Base-by-base conservation (phyloP, 495 filamentous ascomycete genomes). In the Penicillium paxilli region DNA sequence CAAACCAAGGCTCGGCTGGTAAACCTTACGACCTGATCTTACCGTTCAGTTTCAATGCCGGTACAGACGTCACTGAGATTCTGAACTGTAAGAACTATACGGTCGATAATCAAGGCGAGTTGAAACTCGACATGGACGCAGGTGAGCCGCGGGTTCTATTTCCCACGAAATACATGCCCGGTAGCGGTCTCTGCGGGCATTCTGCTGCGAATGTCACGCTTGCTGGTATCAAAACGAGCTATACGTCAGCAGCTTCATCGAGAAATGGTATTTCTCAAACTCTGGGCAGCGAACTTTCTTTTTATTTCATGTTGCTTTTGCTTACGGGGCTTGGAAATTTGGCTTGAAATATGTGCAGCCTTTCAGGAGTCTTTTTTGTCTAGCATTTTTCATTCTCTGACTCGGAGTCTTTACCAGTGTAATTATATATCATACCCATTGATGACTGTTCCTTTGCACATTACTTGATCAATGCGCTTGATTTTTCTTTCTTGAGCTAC, bases 101-200 rank as follows among this genome's bases (percentile, higher is more conserved):
- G 1, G 69, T 75, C 12, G 71, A 77, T 49, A 58, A 66, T 10
- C 48, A 55, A n/a, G 85, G 82, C 0, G 63, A 62, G 25, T 48
- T 88, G 3, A 52, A 50, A 5, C 64, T 84, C 0, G 55, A 58
- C 16, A 79, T 86, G 66, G 62, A 67, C 14, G 58, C 67, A 4
- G 82, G 83, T 0, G 51, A 80, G 55, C 81, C 83, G 4, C 70
- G 71, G 32, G 76, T 87, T 4, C 71, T 80, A 17, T 77, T 58
- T 41, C 67, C 70, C 2, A 52, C 49, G 1, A 12, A 62, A 3
- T 42, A 62, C 22, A 63, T 77, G 64, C 37, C 48, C 2, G 70
- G 67, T 14, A 73, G 69, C 65, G 70, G 71, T 24, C 55, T 76
- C 6, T 76, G 73, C 51, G 71, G 73, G 20, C 65, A 65, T 51